Evolutionary conservation across 108 stramenopile species (phyloP).

Genomic region (Nitzschia sp.): DNA sequence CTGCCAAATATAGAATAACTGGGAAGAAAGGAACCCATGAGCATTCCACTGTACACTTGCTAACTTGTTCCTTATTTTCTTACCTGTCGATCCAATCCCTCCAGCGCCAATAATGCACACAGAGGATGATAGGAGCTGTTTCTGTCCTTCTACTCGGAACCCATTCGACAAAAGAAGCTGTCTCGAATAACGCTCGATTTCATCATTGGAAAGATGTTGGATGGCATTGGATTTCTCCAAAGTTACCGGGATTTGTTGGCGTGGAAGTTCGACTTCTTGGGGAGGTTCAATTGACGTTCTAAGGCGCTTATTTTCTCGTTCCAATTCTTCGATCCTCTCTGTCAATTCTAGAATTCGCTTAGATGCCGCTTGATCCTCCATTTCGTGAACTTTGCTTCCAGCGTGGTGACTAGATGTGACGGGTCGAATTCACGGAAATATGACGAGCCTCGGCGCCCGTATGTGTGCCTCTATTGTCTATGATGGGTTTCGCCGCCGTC

Average conservation of each 20-base stretch:
- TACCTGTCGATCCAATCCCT: conserved; percentile 78
- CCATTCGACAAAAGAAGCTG: conserved; percentile 73
- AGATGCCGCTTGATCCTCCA: not conserved
- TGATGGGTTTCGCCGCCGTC: no score
- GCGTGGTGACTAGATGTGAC: no score
- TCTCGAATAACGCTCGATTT: conserved; percentile 82
- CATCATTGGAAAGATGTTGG: conserved; percentile 20
- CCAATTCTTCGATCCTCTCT: conserved; percentile 1
- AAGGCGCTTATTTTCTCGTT: not conserved
- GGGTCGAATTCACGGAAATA: not conserved
- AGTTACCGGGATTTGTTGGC: not conserved
- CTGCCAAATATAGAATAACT: conserved; percentile 79
- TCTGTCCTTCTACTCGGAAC: conserved; percentile 83
- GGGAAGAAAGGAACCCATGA: not conserved
- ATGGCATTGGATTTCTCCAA: not conserved
- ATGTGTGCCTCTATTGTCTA: no score
- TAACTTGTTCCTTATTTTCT: not conserved
- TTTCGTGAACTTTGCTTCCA: not conserved
- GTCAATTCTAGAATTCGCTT: not conserved
- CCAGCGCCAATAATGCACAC: conserved; percentile 85
- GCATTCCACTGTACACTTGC: not conserved
- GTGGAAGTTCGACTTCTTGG: not conserved
- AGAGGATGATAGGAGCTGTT: conserved; percentile 60
- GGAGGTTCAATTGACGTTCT: not conserved
- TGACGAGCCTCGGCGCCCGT: no score